Evolutionary conservation across 768 basidiomycete genomes (phyloP), one percentile per base, ranked within the genome.

Genomic region (Krasilnikovozyma curviuscula): DNA sequence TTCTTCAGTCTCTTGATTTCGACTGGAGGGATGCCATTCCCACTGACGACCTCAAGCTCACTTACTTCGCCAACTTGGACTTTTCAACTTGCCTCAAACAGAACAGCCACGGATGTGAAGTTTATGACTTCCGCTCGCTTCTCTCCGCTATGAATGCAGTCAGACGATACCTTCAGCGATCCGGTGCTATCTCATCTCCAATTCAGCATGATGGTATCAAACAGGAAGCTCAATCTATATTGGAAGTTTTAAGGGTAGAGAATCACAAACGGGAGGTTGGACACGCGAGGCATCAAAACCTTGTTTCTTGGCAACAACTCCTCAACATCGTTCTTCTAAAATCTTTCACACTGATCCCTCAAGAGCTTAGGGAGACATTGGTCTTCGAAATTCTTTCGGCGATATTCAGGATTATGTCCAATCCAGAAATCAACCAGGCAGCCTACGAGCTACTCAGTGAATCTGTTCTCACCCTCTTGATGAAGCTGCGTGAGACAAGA

Each of bases 381-480:
- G 69, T 93, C 5, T 84, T 91, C 56, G 91, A 93, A 60, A 68
- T 97, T 18, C 71, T 97, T 18, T 79, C 82, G 56, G 77, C 83
- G 19, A 42, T 46, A n/a, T 46, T 52, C 39, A 70, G 93, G 19
- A 81, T 86, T 1, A 64, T 70, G 2, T 74, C 74, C 19, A 71
- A 89, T 37, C 73, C 71, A 27, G 78, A 77, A 0, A 67, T 79
- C 19, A 72, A 78, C 31, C 78, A 81, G 49, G 68, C 76, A 3
- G 81, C 83, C 1, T 73, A 83, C 10, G 71, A 88, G n/a, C 65
- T 89, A 3, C 70, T 97, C 7, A 81, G 84, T 1, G 86, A 91
- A 57, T 74, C 77, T 0, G 71, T 82, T 5, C 62, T 97, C 21
- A 80, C 84, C 0, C 72, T 78, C 5, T 79, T 86, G 52, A 86